Base-by-base conservation (phyloP, 352 stramenopile species). In the Phytophthora pisi region DNA sequence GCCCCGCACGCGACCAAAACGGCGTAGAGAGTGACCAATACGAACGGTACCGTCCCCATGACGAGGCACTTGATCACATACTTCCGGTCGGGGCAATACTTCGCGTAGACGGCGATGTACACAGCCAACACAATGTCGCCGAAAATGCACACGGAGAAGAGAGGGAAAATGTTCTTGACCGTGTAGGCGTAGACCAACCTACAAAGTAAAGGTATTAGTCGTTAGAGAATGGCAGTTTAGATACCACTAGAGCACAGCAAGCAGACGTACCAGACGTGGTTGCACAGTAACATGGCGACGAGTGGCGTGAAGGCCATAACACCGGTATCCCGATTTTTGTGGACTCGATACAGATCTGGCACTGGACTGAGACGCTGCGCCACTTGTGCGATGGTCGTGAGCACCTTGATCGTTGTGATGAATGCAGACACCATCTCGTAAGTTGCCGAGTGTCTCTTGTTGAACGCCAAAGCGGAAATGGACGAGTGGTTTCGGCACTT, bases 131-230 rank as follows among this genome's bases (percentile, higher is more conserved):
- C 30, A 13, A 69, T 43, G 10, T 78, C 61, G 7, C 70, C 70
- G 28, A 75, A 78, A 9, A 64, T 30, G 31, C 56, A 75, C 20
- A 75, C 66, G 1, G 66, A 65, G 47, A 78, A 64, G 2, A 78
- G 38, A 13, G 56, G 70, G 38, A 75, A 78, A 34, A 72, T 69
- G 46, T 75, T 75, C 50, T 66, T 50, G 2, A 68, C 62, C 1
- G 57, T 38, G 36, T 75, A 75, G 6, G 56, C 70, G 30, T 78
- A 78, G 16, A 75, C 8, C 18, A 75, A 53, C 70, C 70, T 75
- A 34, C 8, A 31, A 31, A 46, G 16, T 57, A 51, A 16, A 13
- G 24, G 26, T 18, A 40, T 24, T 8, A 24, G 34, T n/a, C 34
- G 36, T 42, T 42, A 40, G 34, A 40, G 7, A 24, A 18, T 18